Evolutionary conservation across 1,284 basidiomycete genomes (phyloP).

Genomic region (Puccinia triticina): DNA sequence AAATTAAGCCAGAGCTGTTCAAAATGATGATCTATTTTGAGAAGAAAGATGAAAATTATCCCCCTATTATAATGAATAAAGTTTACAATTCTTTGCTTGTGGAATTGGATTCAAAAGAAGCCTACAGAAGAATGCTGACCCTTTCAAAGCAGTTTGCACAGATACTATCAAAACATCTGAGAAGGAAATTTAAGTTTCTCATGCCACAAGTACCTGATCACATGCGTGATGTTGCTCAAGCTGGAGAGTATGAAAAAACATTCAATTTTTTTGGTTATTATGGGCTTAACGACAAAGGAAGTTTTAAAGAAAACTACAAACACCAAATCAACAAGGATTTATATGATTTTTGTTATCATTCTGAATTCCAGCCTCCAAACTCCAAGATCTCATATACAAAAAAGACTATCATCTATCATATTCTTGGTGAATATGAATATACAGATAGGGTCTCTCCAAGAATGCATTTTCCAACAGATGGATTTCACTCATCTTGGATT

Average conservation of each 20-base stretch:
- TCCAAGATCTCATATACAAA: not conserved
- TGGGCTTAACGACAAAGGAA: not conserved
- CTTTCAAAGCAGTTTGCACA: conserved; percentile 3
- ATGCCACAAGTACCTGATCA: not conserved
- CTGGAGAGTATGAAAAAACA: conserved; percentile 23
- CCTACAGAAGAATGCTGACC: conserved; percentile 16
- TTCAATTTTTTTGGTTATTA: conserved; percentile 6
- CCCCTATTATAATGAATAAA: not conserved
- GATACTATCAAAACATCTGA: not conserved
- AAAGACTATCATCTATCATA: not conserved
- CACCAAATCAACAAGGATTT: not conserved
- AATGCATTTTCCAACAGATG: not conserved
- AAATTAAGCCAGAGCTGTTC: not conserved
- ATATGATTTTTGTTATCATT: not conserved
- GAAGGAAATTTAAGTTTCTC: not conserved
- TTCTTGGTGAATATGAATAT: not conserved
- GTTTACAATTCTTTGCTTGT: not conserved
- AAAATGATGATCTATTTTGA: conserved; percentile 7
- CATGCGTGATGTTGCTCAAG: not conserved
- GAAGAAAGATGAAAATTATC: not conserved
- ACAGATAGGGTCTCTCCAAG: not conserved
- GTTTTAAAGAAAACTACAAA: too few relatives aligned
- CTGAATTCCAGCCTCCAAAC: too few relatives aligned
- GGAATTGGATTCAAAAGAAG: not conserved
- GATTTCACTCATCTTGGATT: not conserved